Evolutionary conservation across 768 basidiomycete species (phyloP), one percentile per base, ranked within the genome.

Genomic region (Dictyophora rubrovolvata): DNA sequence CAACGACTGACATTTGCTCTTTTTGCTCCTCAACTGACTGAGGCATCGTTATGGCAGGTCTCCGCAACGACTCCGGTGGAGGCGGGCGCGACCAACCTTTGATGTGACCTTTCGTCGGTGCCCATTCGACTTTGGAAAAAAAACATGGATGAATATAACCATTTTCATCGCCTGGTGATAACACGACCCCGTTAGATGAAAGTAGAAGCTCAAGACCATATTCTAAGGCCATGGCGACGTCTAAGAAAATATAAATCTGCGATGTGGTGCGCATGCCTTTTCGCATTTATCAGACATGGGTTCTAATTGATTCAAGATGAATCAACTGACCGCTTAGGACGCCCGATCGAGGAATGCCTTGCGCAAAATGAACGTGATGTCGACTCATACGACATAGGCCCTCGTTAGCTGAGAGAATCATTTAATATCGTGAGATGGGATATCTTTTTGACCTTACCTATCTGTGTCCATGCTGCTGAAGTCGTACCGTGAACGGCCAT

Each of bases 341-440:
- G 5, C 79, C 78, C 1, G 83, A 72, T 1, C 83, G 82, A 1
- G 77, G 73, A 2, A 89, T 72, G 36, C 87, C 85, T 68, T 93
- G 87, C 0, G 94, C 93, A 14, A 96, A 76, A 70, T 99, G 95
- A 42, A 98, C 87, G 66, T 97, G 93, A 66, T 93, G 95, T 22
- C 95, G 77, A 12, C 72, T 77, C 93, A 94, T 96, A 62, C 78
- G 84, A 0, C 86, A 91, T 17, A 96, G 70, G 0, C 93, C 93
- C 62, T 83, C 72, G 7, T 72, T 74, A 14, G 77, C 91, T 93
- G 62, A n/a, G 52, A 12, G 28, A 23, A 28, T 36, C 52, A 49
- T 49, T 47, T 17, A 64, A 53, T 8, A 34, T 63, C 18, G 49
- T 6, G 20, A 46, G 17, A 10, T 56, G 46, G 14, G 35, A n/a